These are phyloP conservation scores for Talaromyces ruber DNA, from an alignment of 495 filamentous ascomycete genomes.

Conservation along the genomic window DNA sequence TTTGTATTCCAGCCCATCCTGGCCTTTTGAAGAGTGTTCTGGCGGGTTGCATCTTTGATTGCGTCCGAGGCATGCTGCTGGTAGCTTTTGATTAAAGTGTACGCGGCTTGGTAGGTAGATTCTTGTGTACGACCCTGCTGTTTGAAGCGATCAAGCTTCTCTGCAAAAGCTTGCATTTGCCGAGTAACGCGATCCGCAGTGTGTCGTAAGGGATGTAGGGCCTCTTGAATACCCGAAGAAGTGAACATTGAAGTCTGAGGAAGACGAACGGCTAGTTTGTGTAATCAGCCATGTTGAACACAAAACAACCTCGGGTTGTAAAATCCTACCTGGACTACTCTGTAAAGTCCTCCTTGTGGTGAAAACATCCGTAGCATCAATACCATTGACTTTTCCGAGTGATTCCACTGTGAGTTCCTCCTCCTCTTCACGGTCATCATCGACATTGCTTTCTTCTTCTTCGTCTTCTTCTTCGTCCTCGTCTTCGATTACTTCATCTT, in stretches of 20 bases:
- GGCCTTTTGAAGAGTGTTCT: conserved; percentile 27
- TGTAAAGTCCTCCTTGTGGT: conserved; percentile 11
- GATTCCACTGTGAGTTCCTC: conserved; percentile 5
- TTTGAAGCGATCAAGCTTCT: conserved; percentile 52
- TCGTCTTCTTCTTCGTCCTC: conserved; percentile 10
- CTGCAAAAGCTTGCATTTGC: conserved; percentile 59
- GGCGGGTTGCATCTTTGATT: conserved; percentile 28
- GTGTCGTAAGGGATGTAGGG: conserved; percentile 45
- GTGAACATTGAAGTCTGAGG: conserved; percentile 33
- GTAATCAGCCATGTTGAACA: conserved; percentile 11
- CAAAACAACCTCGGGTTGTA: background rate
- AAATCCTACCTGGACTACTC: conserved; percentile 13
- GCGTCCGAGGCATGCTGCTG: conserved; percentile 30
- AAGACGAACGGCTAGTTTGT: conserved; percentile 12
- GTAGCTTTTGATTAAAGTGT: conserved; percentile 35
- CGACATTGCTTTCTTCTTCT: conserved; percentile 11
- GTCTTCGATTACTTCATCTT: conserved; percentile 13
- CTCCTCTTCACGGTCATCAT: conserved; percentile 18
- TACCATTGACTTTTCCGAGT: conserved; percentile 14
- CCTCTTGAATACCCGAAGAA: conserved; percentile 40
- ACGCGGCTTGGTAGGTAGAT: conserved; percentile 27
- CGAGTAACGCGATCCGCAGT: conserved; percentile 52
- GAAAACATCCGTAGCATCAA: conserved; percentile 12
- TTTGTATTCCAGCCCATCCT: conserved; percentile 20
- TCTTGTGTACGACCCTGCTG: conserved; percentile 15